Evolutionary conservation across 1,284 basidiomycete genomes (phyloP).

Genomic region (Sanghuangporus weigelae): DNA sequence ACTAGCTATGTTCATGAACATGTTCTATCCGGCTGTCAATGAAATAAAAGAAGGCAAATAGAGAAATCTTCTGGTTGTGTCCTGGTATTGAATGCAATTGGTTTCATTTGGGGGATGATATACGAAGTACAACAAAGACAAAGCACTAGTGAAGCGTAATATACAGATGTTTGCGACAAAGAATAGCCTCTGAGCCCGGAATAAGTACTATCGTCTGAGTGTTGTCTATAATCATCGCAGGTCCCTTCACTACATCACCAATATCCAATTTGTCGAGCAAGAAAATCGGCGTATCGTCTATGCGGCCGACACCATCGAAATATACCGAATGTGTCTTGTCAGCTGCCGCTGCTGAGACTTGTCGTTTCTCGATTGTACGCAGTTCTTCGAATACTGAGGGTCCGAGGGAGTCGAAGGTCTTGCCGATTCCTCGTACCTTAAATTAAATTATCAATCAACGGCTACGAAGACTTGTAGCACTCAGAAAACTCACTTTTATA

Average conservation of each 20-base stretch:
- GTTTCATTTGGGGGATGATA: background rate
- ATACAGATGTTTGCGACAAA: conserved; percentile 70
- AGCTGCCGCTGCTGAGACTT: conserved; percentile 39
- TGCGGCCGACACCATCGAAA: conserved; percentile 71
- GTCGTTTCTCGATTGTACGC: conserved; percentile 38
- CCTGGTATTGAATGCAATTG: background rate
- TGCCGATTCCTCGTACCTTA: conserved; percentile 75
- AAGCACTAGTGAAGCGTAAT: conserved; percentile 38
- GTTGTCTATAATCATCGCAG: conserved; percentile 87
- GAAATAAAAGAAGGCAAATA: background rate
- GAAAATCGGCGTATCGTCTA: conserved; percentile 77
- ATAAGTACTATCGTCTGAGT: conserved; percentile 89
- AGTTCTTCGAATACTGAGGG: conserved; percentile 78
- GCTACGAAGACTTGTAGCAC: background rate
- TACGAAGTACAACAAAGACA: background rate
- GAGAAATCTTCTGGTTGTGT: background rate
- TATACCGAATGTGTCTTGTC: conserved; percentile 64
- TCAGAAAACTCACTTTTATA: conserved; percentile 59
- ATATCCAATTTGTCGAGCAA: conserved; percentile 58
- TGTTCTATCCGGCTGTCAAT: background rate
- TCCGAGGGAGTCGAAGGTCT: conserved; percentile 82
- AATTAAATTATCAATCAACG: background rate
- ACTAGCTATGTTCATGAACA: background rate
- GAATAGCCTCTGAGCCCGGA: conserved; percentile 58
- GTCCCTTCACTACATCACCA: conserved; percentile 73